Base-by-base conservation (phyloP, 164 flowering plant genomes). In the Cinnamomum chago region DNA sequence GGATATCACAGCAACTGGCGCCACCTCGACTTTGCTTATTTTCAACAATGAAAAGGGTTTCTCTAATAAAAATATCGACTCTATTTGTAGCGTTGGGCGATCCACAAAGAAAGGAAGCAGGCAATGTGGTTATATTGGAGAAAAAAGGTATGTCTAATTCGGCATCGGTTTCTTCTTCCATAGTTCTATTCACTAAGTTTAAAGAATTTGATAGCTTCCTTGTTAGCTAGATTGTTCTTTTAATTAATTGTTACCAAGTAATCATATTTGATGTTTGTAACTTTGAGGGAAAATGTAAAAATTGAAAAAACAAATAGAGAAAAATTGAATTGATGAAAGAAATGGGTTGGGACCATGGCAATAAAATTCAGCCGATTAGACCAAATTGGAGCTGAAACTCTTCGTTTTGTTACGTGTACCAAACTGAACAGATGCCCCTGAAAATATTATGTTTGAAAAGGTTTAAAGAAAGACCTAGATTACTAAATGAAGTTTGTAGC, bases 31-130 rank as follows among this genome's bases (percentile, higher is more conserved):
- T 0, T 55, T 91, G 62, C 74, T 91, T 73, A 67, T 90, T 3
- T 89, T 87, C 82, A 87, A 89, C 72, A 91, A 86, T 67, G 93
- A 89, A 78, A 85, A 72, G 58, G 96, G 93, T 0, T 91, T 91
- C 71, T 85, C 88, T 3, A 10, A 73, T 0, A 85, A 81, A 55
- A 89, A 91, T 67, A 85, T 91, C 0, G 88, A 91, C 1, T 91
- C 93, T 10, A 85, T 91, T 15, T 91, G 92, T 77, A 84, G 86
- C 65, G 85, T 89, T 69, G 90, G 92, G 5, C 67, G 86, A 0
- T 91, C 95, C 68, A 86, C 95, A 51, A 91, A 91, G 83, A 85
- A 83, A 76, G 89, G 88, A 66, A 78, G 81, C 30, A 76, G 90
- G 35, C 81, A 82, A 58, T 76, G 80, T 2, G 95, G 95, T 23